These are phyloP conservation scores for Pleurotus ostreatus DNA, from an alignment of 768 basidiomycete species.

Conservation along the genomic window DNA sequence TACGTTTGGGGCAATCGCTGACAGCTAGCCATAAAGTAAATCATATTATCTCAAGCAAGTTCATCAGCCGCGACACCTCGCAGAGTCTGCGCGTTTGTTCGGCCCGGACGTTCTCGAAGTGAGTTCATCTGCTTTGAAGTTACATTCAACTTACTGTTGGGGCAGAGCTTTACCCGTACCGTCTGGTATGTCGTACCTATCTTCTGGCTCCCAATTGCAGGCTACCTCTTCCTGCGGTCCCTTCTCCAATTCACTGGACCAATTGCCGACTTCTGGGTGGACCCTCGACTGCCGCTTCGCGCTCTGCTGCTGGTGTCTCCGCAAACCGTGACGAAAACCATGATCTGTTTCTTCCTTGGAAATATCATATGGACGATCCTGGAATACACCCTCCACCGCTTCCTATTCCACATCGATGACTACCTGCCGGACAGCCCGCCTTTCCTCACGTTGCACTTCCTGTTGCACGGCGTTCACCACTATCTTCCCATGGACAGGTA, in stretches of 20 bases:
- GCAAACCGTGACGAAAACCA: conserved; percentile 48
- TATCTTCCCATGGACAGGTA: conserved; percentile 96
- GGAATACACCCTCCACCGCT: conserved; percentile 92
- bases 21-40: conserved; percentile 50
- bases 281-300: conserved; percentile 53
- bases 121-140: neutral
- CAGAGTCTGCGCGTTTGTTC: conserved; percentile 84
- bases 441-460: conserved; percentile 85
- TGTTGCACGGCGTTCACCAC: conserved; percentile 94
- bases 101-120: conserved; percentile 81
- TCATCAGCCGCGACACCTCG: conserved; percentile 89
- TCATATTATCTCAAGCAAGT: conserved; percentile 95
- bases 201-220: conserved; percentile 86
- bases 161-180: conserved; percentile 75
- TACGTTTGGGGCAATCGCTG: neutral
- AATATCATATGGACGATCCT: conserved; percentile 92
- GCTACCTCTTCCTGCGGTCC: conserved; percentile 80
- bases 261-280: conserved; percentile 56
- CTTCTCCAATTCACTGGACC: conserved; percentile 74
- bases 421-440: conserved; percentile 77
- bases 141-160: neutral
- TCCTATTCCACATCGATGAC: conserved; percentile 94
- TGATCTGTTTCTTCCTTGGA: conserved; percentile 74
- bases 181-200: conserved; percentile 92
- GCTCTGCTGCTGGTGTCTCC: conserved; percentile 44